Conservation (phyloP, 345 rosid species). For the Eucalyptus camaldulensis region DNA sequence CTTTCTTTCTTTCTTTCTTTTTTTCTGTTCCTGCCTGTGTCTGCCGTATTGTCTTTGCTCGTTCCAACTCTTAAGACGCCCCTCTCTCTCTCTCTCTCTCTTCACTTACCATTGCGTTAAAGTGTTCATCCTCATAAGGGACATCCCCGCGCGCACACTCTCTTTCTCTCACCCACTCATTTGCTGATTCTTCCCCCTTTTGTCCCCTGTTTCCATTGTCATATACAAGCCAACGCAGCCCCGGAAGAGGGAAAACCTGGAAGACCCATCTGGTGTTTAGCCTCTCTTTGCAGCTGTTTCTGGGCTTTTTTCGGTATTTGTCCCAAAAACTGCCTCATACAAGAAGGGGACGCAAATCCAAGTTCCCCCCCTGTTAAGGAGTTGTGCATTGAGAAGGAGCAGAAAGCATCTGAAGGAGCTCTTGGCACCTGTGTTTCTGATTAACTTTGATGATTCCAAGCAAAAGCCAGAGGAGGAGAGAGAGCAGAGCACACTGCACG, state of each 20-base stretch:
- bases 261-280: slow-evolving; percentile 1
- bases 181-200: slow-evolving; percentile 3
- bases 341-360: neutral
- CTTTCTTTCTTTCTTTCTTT: slow-evolving; percentile 5
- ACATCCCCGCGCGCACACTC: neutral
- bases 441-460: neutral
- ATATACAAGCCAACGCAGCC: neutral
- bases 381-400: neutral
- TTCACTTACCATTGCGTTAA: neutral
- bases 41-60: slow-evolving; percentile 48
- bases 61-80: slow-evolving; percentile 8
- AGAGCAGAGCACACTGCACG: neutral
- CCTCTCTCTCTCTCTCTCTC: slow-evolving; percentile 1
- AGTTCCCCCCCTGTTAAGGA: neutral
- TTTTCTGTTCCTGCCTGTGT: slow-evolving; percentile 5
- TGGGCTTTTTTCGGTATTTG: neutral
- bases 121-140: neutral
- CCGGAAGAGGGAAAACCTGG: slow-evolving; percentile 1
- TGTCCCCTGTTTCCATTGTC: neutral
- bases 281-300: slow-evolving; percentile 4
- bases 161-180: neutral
- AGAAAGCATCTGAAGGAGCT: neutral
- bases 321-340: neutral
- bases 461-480: neutral
- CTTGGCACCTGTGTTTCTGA: neutral